Percentiles rank a stretch among this genome's conserved stretches.
These are phyloP conservation scores for Rhododendron williamsianum DNA, from an alignment of 148 eudicot species.

Conservation along the genomic window DNA sequence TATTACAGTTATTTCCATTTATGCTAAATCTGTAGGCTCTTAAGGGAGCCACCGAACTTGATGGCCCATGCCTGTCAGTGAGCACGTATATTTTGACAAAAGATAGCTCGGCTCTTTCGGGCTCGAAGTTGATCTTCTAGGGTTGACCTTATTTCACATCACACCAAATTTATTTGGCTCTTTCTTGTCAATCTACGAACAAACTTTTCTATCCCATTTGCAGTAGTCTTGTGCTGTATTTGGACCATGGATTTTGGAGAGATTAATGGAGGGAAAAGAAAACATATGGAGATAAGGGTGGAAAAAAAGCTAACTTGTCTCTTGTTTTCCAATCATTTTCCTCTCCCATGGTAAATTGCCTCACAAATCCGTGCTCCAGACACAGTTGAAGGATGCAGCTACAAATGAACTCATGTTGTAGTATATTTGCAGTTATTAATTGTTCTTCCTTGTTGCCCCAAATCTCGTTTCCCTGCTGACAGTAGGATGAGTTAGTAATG, in stretches of 20 bases:
- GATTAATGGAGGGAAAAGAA: neutral
- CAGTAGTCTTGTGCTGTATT: no score
- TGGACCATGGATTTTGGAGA: neutral
- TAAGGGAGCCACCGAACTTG: neutral
- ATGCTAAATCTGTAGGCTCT: neutral
- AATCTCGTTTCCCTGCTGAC: neutral
- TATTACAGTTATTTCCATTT: neutral
- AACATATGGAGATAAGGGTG: neutral
- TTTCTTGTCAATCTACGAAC: neutral
- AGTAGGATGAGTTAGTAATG: neutral
- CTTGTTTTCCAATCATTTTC: neutral
- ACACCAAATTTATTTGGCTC: neutral
- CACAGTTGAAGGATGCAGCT: neutral
- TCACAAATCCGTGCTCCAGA: neutral
- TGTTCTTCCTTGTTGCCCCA: neutral
- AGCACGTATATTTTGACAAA: no score
- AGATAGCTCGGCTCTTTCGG: neutral
- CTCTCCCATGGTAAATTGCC: neutral
- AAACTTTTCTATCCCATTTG: neutral
- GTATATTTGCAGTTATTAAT: neutral
- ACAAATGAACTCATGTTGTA: neutral
- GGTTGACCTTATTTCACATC: neutral
- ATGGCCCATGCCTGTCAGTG: neutral
- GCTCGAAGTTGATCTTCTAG: neutral
- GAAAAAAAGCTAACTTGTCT: neutral